Conservation (phyloP, 805 yeast genomes). For the Candida nitratophila region DNA sequence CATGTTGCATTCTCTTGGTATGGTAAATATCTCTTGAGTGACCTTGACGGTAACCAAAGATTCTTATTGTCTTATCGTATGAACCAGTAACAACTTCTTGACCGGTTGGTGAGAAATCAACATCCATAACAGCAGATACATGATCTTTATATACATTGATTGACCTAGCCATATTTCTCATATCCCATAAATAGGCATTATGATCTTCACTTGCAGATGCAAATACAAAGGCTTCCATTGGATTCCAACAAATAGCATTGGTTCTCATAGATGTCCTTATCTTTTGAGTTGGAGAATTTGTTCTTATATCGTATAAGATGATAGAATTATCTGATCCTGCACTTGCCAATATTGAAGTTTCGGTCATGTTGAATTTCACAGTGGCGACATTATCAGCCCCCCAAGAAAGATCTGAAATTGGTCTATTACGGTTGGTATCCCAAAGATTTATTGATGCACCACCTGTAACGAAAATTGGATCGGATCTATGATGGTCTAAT, state of each 20-base stretch:
- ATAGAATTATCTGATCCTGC: conserved; percentile 88
- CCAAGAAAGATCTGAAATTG: conserved; percentile 80
- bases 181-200: conserved; percentile 90
- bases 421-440: conserved; percentile 78
- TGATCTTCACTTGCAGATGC: conserved; percentile 94
- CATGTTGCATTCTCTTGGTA: conserved; percentile 96
- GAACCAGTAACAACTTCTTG: conserved; percentile 93
- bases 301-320: conserved; percentile 83
- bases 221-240: conserved; percentile 93
- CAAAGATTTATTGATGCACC: conserved; percentile 88
- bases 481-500: conserved; percentile 77
- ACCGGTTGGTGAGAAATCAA: conserved; percentile 96
- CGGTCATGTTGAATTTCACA: conserved; percentile 85
- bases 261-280: conserved; percentile 76
- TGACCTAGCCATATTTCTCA: conserved; percentile 83
- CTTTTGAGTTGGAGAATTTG: conserved; percentile 88
- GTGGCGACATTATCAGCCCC: conserved; percentile 87
- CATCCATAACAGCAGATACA: conserved; percentile 90
- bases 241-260: conserved; percentile 91
- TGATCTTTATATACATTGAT: conserved; percentile 89
- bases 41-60: conserved; percentile 64
- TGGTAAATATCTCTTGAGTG: conserved; percentile 95
- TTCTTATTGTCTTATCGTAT: conserved; percentile 87
- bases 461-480: conserved; percentile 79
- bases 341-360: conserved; percentile 81